Evolutionary conservation across 306 rosid species (phyloP).

Genomic region (Sicyos edulis): DNA sequence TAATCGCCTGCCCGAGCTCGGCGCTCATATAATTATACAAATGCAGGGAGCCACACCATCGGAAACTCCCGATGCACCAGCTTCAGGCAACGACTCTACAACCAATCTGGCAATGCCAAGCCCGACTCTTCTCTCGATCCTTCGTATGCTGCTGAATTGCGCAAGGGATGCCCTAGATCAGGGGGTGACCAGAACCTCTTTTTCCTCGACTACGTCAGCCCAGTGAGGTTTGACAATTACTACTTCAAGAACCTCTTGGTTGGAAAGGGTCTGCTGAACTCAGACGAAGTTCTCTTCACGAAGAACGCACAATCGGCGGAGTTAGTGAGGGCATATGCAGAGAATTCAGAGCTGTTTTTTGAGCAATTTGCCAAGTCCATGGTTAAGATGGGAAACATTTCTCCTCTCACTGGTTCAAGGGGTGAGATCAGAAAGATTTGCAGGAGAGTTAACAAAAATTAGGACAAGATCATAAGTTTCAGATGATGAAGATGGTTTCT

Average conservation of each 20-base stretch:
- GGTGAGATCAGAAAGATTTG: slow-evolving; percentile 79
- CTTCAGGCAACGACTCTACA: slow-evolving; percentile 88
- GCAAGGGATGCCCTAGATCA: slow-evolving; percentile 54
- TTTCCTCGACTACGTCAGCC: slow-evolving; percentile 61
- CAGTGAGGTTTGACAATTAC: slow-evolving; percentile 59
- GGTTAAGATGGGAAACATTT: slow-evolving; percentile 82
- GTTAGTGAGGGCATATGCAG: slow-evolving; percentile 64
- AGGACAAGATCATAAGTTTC: neutral
- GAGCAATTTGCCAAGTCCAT: slow-evolving; percentile 73
- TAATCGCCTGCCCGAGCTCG: neutral
- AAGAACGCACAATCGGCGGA: slow-evolving; percentile 40
- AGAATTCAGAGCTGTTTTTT: slow-evolving; percentile 48
- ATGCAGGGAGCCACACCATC: slow-evolving; percentile 75
- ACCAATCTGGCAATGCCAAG: slow-evolving; percentile 65
- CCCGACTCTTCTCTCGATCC: slow-evolving; percentile 56
- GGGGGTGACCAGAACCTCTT: slow-evolving; percentile 81
- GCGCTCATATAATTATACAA: too few species aligned
- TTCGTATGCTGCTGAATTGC: slow-evolving; percentile 48
- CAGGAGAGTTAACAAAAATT: slow-evolving; percentile 39
- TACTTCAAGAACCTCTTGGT: slow-evolving; percentile 80
- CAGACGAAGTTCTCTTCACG: slow-evolving; percentile 70
- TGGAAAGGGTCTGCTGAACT: slow-evolving; percentile 61
- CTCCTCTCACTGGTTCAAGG: slow-evolving; percentile 63
- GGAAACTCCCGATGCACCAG: slow-evolving; percentile 74
- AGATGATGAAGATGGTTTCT: neutral